These are phyloP conservation scores for Thalassia testudinum DNA, from an alignment of 116 monocot species.

Conservation along the genomic window DNA sequence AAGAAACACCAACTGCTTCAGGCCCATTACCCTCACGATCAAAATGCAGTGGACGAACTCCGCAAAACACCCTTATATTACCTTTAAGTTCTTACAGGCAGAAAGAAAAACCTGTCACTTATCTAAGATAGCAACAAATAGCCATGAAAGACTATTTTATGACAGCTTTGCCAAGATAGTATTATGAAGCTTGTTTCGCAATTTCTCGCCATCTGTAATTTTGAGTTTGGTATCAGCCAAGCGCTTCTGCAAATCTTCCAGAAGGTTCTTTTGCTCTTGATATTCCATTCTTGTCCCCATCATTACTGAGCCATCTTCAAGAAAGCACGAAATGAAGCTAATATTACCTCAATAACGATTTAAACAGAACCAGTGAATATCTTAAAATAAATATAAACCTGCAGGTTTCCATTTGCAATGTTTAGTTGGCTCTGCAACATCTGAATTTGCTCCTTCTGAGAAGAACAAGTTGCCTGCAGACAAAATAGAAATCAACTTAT, in stretches of 20 bases:
- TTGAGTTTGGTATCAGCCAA: conserved; percentile 42
- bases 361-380: background rate
- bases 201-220: conserved; percentile 55
- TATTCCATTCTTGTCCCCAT: conserved; percentile 38
- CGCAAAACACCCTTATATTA: conserved; percentile 87
- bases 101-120: background rate
- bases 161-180: conserved; percentile 55
- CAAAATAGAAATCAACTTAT: background rate
- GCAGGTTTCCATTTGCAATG: conserved; percentile 43
- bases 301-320: conserved; percentile 38
- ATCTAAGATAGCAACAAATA: background rate
- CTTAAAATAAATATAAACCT: conserved; percentile 20
- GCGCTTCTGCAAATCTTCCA: conserved; percentile 37
- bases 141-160: background rate
- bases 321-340: background rate
- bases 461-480: conserved; percentile 38
- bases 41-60: conserved; percentile 53
- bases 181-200: conserved; percentile 76
- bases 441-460: conserved; percentile 37
- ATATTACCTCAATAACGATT: background rate
- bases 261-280: conserved; percentile 29
- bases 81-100: conserved; percentile 72
- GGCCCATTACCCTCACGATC: conserved; percentile 19
- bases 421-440: conserved; percentile 35
- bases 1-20: conserved; percentile 41